Percentiles rank a stretch among this genome's conserved stretches.
Evolutionary conservation across 1,139 yeast species (phyloP).

Genomic region (Suhomyces wounanorum): DNA sequence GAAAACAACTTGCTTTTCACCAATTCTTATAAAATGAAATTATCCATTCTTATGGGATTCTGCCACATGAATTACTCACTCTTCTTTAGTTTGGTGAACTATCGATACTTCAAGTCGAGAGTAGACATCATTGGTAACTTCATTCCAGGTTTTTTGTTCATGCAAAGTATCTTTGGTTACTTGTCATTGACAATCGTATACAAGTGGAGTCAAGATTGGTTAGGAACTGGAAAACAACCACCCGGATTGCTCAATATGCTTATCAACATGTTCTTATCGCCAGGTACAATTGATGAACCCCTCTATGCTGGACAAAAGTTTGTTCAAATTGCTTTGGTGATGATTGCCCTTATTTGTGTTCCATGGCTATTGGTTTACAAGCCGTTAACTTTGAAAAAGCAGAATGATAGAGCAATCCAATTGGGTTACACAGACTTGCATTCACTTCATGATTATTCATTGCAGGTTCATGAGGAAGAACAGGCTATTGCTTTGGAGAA

Average conservation of each 20-base stretch:
- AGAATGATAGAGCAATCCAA: conserved; percentile 24
- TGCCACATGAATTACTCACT: conserved; percentile 92
- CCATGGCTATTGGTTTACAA: conserved; percentile 91
- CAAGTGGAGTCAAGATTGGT: conserved; percentile 96
- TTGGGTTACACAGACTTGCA: conserved; percentile 41
- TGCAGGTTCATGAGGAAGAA: conserved; percentile 35
- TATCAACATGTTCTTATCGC: conserved; percentile 92
- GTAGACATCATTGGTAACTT: conserved; percentile 93
- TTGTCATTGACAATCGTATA: conserved; percentile 79
- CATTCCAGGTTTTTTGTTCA: conserved; percentile 88
- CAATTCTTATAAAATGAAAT: conserved; percentile 94
- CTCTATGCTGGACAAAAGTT: conserved; percentile 82
- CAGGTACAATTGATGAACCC: conserved; percentile 83
- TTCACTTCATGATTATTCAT: conserved; percentile 34
- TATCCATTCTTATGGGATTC: conserved; percentile 93
- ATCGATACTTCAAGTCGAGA: conserved; percentile 66
- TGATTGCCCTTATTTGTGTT: conserved; percentile 83
- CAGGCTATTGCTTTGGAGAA: conserved; percentile 34
- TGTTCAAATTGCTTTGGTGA: conserved; percentile 72
- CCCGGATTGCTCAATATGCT: conserved; percentile 95
- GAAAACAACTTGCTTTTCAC: conserved; percentile 88
- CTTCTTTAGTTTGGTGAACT: conserved; percentile 80
- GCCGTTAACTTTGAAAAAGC: conserved; percentile 64
- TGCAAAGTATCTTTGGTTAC: conserved; percentile 96
- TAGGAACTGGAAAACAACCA: conserved; percentile 69